Percentiles rank a stretch among this genome's conserved stretches.
Conservation (phyloP, 2,329 filamentous ascomycete genomes). For the Mycosphaerella arachidis region DNA sequence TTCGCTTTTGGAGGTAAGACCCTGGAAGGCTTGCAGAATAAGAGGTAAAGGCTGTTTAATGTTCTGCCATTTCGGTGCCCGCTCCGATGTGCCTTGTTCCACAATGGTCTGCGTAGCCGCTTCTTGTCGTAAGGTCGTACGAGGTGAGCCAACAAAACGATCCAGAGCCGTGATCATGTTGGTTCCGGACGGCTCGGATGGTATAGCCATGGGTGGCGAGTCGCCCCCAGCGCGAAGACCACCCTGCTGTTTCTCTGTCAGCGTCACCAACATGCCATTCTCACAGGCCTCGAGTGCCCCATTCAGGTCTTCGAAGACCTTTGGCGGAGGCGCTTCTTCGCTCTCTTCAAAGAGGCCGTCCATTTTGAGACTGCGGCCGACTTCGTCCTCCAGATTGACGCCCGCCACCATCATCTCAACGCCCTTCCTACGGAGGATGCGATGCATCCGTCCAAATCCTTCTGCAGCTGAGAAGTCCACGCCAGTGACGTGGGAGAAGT, state of each 20-base stretch:
- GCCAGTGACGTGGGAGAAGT: constrained; percentile 83
- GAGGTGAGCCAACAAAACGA: constrained; percentile 63
- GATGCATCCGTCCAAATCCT: constrained; percentile 87
- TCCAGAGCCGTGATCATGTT: constrained; percentile 23
- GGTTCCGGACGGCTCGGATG: constrained; percentile 27
- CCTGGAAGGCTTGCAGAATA: constrained; percentile 92
- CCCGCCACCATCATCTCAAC: constrained; percentile 81
- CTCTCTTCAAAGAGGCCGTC: constrained; percentile 75
- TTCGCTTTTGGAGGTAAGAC: constrained; percentile 77
- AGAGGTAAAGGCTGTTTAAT: constrained; percentile 88
- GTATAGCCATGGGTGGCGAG: constrained; percentile 39
- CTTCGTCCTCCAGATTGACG: constrained; percentile 67
- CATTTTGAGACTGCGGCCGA: constrained; percentile 74
- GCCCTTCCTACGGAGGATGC: constrained; percentile 70
- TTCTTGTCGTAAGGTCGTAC: constrained; percentile 69
- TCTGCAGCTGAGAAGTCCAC: constrained; percentile 96
- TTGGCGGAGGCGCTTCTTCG: constrained; percentile 58
- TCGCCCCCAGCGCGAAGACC: constrained; percentile 42
- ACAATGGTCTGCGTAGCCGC: constrained; percentile 73
- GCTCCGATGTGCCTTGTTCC: constrained; percentile 43
- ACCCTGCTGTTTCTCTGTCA: constrained; percentile 33
- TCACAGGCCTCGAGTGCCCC: constrained; percentile 91
- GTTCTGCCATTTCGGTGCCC: constrained; percentile 68
- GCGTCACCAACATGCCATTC: constrained; percentile 72
- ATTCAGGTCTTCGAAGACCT: constrained; percentile 84